Evolutionary conservation across 2,329 filamentous ascomycete genomes (phyloP).

Genomic region (Berkeleyomyces basicola): DNA sequence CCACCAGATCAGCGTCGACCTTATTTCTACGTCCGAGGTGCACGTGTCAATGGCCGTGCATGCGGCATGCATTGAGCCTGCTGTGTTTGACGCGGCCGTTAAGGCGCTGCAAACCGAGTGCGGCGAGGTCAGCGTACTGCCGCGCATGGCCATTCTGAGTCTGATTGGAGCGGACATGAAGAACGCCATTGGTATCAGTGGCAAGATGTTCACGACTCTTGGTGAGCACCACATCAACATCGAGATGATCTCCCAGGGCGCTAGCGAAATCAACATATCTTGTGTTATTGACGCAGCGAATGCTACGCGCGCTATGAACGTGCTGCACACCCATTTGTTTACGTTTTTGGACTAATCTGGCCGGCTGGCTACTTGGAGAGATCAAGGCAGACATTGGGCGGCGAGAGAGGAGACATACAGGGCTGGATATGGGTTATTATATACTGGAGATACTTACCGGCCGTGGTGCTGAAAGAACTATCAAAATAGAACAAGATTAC

Average conservation of each 20-base stretch:
- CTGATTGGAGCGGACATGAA: conserved; percentile 93
- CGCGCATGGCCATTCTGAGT: conserved; percentile 88
- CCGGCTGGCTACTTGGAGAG: background rate
- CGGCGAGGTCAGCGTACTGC: conserved; percentile 78
- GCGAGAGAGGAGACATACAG: too few species aligned
- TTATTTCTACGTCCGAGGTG: conserved; percentile 92
- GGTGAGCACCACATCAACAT: conserved; percentile 92
- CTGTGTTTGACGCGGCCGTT: conserved; percentile 50
- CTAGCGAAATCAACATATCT: conserved; percentile 97
- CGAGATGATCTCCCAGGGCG: conserved; percentile 98
- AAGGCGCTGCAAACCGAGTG: conserved; percentile 54
- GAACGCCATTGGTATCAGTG: conserved; percentile 89
- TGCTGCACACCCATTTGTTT: conserved; percentile 91
- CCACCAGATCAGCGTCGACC: conserved; percentile 76
- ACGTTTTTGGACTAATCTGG: conserved; percentile 62
- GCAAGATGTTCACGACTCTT: conserved; percentile 85
- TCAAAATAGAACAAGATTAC: too few species aligned
- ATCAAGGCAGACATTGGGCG: background rate
- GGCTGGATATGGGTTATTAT: too few species aligned
- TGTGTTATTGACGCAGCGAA: conserved; percentile 90
- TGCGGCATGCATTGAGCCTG: conserved; percentile 48
- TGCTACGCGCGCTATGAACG: conserved; percentile 84
- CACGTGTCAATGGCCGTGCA: conserved; percentile 96
- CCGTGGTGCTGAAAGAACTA: too few species aligned
- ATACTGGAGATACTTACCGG: too few species aligned